Percentiles rank a stretch among this genome's conserved stretches.
These are phyloP conservation scores for Cercophora newfieldiana DNA, from an alignment of 495 filamentous ascomycete genomes.

Conservation along the genomic window DNA sequence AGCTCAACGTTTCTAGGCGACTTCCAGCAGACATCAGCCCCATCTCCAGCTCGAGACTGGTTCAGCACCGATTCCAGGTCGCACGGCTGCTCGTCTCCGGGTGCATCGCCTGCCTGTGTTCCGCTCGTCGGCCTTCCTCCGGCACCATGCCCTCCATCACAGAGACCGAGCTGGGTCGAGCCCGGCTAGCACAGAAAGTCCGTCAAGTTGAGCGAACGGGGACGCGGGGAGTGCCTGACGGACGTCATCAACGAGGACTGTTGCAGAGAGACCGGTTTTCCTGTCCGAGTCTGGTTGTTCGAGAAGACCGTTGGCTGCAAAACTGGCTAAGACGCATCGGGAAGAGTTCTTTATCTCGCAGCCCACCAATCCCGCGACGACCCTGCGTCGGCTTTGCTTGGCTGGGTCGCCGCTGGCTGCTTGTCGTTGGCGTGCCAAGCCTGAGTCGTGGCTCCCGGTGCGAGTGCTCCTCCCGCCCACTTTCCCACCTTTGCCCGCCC, in stretches of 20 bases:
- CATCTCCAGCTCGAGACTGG: background rate
- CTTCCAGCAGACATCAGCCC: background rate
- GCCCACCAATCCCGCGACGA: constrained; percentile 18
- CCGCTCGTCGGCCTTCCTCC: background rate
- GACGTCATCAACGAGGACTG: background rate
- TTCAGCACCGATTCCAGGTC: background rate
- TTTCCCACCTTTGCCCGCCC: constrained; percentile 21
- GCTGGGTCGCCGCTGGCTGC: constrained; percentile 1
- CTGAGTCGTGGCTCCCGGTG: constrained; percentile 27
- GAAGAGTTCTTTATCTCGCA: constrained; percentile 16
- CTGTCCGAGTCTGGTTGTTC: constrained; percentile 14
- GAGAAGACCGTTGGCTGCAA: constrained; percentile 20
- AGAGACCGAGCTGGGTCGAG: background rate
- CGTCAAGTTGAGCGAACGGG: background rate
- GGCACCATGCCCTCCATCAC: background rate
- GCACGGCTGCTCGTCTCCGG: constrained; percentile 1
- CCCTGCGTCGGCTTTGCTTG: constrained; percentile 21
- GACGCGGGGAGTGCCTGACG: background rate
- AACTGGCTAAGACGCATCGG: constrained; percentile 4
- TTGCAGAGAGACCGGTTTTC: background rate
- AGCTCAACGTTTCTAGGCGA: background rate
- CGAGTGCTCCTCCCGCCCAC: constrained; percentile 22
- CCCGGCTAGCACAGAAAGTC: background rate
- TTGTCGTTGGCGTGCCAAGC: constrained; percentile 18
- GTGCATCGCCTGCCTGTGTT: background rate